phyloP scores from a whole-genome alignment of 2,329 filamentous ascomycete genomes.

The Drechslerella coelobrocha region DNA sequence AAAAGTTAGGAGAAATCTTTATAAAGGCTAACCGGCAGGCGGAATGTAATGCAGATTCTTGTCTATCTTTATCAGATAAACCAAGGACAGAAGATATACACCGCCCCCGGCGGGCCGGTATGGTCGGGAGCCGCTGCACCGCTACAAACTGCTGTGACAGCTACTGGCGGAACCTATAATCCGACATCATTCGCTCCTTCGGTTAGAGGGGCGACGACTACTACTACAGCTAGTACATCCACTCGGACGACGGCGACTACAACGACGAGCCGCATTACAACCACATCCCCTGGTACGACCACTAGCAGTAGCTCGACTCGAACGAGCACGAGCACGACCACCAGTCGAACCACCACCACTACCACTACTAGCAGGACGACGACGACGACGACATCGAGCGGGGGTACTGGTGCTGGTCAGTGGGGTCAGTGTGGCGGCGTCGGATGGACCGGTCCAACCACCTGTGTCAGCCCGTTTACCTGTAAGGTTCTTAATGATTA shows the following conservation, averaged over 20 bases:
- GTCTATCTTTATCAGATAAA: conserved; percentile 55
- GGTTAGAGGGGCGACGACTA: conserved; percentile 25
- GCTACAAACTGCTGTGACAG: conserved; percentile 31
- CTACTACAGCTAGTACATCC: conserved; percentile 6
- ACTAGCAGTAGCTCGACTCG: conserved; percentile 13
- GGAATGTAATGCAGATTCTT: conserved; percentile 60
- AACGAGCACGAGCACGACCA: neutral
- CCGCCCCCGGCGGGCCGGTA: conserved; percentile 57
- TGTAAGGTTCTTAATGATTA: conserved; percentile 19
- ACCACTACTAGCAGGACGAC: neutral
- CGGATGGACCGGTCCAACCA: conserved; percentile 15
- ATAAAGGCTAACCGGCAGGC: conserved; percentile 55
- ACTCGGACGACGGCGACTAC: neutral
- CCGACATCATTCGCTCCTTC: conserved; percentile 31
- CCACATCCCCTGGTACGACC: conserved; percentile 13
- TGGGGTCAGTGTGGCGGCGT: conserved; percentile 18
- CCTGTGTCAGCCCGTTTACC: conserved; percentile 12
- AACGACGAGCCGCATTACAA: neutral
- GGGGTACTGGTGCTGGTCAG: neutral
- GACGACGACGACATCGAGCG: neutral
- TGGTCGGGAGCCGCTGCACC: conserved; percentile 56
- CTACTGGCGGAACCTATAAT: conserved; percentile 17
- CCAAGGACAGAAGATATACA: conserved; percentile 54
- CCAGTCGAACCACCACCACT: neutral
- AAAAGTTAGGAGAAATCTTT: no score